Evolutionary conservation across 257 asterid genomes (phyloP).

Genomic region (Anisodus acutangulus): DNA sequence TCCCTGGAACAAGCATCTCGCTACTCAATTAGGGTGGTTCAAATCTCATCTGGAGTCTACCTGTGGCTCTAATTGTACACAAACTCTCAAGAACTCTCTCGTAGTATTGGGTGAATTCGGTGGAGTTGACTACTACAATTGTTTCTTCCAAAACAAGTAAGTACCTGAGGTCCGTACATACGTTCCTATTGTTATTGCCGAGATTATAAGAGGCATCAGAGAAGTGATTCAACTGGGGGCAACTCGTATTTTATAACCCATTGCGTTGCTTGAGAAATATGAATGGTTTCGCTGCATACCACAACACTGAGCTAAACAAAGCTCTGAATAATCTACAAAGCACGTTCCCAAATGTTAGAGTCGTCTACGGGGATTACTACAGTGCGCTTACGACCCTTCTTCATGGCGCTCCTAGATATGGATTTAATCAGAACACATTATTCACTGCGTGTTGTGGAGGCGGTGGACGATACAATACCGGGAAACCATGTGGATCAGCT

Average conservation of each 20-base stretch:
- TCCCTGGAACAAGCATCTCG: not conserved
- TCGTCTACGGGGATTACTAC: not conserved
- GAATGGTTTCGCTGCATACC: not conserved
- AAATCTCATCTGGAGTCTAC: not conserved
- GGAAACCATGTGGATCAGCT: not conserved
- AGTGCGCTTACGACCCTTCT: not conserved
- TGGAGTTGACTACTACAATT: not conserved
- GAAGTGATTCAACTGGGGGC: not conserved
- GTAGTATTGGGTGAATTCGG: slow-evolving; percentile 6
- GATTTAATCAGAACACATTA: not conserved
- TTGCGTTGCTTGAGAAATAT: not conserved
- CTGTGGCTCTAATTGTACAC: not conserved
- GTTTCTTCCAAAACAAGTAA: not conserved
- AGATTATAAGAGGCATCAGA: not conserved
- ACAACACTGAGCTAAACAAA: not conserved
- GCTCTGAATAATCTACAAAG: not conserved
- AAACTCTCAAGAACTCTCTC: not conserved
- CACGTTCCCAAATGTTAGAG: not conserved
- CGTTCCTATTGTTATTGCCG: not conserved
- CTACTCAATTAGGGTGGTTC: not conserved
- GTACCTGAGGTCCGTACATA: not conserved
- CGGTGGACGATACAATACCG: not conserved
- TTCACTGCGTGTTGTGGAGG: not conserved
- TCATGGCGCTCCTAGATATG: not conserved
- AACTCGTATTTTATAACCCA: not conserved